phyloP scores from a whole-genome alignment of 257 asterid genomes.

The Primulina huaijiensis region DNA sequence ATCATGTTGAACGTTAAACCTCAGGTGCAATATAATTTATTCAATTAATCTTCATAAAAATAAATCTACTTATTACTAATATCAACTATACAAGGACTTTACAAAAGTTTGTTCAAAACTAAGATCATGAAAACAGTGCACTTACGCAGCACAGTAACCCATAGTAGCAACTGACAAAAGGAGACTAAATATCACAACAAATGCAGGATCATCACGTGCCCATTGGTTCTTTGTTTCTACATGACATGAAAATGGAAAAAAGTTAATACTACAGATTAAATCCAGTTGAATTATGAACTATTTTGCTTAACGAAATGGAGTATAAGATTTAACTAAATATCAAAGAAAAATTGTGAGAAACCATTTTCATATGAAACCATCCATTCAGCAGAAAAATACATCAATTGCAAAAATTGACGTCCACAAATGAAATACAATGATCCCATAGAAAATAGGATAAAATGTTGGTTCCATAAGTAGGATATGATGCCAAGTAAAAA shows the following conservation, averaged over 20 bases:
- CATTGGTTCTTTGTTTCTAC: constrained; percentile 99
- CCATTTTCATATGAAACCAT: not conserved
- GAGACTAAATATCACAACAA: constrained; percentile 83
- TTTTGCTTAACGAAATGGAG: not conserved
- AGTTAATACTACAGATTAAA: constrained; percentile 15
- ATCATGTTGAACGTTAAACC: not conserved
- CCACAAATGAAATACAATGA: constrained; percentile 11
- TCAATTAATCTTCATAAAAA: not conserved
- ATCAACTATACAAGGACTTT: not conserved
- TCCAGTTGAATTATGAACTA: constrained; percentile 11
- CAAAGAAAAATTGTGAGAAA: not conserved
- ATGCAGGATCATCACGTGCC: constrained; percentile 99
- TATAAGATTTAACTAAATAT: too few relatives aligned
- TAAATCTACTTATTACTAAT: too few relatives aligned
- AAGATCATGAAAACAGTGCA: constrained; percentile 28
- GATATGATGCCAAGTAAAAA: constrained; percentile 18
- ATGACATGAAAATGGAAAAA: constrained; percentile 21
- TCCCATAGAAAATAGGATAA: not conserved
- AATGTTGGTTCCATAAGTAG: not conserved
- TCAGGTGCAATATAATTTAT: constrained; percentile 14
- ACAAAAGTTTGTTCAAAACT: constrained; percentile 5
- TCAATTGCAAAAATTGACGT: not conserved
- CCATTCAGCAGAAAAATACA: not conserved
- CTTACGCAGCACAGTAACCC: constrained; percentile 99
- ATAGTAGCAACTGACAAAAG: constrained; percentile 69